Conservation (phyloP, 2,329 filamentous ascomycete genomes). For the Colletotrichum eremochloae region DNA sequence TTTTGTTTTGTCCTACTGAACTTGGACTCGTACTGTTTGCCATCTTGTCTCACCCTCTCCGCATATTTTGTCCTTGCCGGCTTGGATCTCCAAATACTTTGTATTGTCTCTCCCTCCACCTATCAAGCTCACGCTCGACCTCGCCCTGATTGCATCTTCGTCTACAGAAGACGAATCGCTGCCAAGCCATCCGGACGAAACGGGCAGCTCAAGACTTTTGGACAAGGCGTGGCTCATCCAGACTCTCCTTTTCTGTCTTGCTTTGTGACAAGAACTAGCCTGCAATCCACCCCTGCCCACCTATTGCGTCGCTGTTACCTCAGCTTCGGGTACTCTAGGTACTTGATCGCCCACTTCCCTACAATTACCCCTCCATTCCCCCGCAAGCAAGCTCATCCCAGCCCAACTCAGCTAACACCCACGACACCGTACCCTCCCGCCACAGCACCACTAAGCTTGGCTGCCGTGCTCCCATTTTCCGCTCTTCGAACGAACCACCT, state of each 20-base stretch:
- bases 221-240: not conserved
- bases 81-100: not conserved
- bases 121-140: not conserved
- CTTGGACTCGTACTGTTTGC: not conserved
- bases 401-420: conserved; percentile 34
- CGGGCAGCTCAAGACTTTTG: not conserved
- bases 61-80: not conserved
- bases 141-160: not conserved
- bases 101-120: not conserved
- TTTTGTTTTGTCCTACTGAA: conserved; percentile 3
- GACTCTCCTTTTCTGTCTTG: not conserved
- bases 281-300: conserved; percentile 24
- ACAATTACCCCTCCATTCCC: conserved; percentile 42
- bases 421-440: conserved; percentile 22
- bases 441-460: conserved; percentile 28
- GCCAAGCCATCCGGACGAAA: not conserved
- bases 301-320: conserved; percentile 27
- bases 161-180: not conserved
- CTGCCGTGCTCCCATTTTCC: conserved; percentile 23
- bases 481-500: conserved; percentile 17
- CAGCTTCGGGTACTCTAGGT: conserved; percentile 13
- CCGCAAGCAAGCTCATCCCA: conserved; percentile 41
- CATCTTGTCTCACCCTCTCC: conserved; percentile 6
- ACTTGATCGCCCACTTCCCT: conserved; percentile 18
- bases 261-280: not conserved